Evolutionary conservation across 2,329 filamentous ascomycete genomes (phyloP).

Genomic region (Helotiales sp.): DNA sequence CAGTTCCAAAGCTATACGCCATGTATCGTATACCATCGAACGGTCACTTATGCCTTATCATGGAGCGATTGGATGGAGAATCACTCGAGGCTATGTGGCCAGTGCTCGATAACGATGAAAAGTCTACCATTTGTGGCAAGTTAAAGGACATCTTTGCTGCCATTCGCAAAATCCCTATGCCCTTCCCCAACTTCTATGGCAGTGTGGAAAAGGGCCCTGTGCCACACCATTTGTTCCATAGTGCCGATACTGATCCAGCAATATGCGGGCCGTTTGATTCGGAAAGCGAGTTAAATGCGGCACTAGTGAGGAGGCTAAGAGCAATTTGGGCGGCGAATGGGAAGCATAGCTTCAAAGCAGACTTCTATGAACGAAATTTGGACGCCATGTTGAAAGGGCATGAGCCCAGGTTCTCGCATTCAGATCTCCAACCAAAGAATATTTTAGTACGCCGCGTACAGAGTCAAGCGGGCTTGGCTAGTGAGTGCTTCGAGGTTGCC

Average conservation of each 20-base stretch:
- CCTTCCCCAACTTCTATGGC: constrained; percentile 5
- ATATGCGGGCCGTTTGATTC: constrained; percentile 7
- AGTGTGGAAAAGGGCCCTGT: constrained; percentile 7
- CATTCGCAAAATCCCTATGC: constrained; percentile 4
- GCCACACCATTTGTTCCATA: constrained; percentile 8
- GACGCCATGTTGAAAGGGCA: background rate
- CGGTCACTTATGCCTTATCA: constrained; percentile 6
- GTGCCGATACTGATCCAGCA: background rate
- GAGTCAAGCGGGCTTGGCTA: background rate
- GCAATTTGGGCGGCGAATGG: constrained; percentile 3
- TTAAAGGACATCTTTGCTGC: constrained; percentile 6
- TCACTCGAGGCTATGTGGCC: constrained; percentile 5
- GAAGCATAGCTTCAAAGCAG: constrained; percentile 5
- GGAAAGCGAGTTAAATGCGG: constrained; percentile 2
- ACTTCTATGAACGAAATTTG: constrained; percentile 4
- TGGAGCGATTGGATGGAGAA: constrained; percentile 5
- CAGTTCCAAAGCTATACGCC: constrained; percentile 7
- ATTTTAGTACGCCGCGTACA: constrained; percentile 1
- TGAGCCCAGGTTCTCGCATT: background rate
- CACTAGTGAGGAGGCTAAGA: background rate
- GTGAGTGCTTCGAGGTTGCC: background rate
- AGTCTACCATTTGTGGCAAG: constrained; percentile 4
- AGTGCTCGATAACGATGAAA: constrained; percentile 5
- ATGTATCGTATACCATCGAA: constrained; percentile 7
- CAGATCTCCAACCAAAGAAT: constrained; percentile 2